Base-by-base conservation (phyloP, 805 yeast genomes). In the Wickerhamomyces alni region DNA sequence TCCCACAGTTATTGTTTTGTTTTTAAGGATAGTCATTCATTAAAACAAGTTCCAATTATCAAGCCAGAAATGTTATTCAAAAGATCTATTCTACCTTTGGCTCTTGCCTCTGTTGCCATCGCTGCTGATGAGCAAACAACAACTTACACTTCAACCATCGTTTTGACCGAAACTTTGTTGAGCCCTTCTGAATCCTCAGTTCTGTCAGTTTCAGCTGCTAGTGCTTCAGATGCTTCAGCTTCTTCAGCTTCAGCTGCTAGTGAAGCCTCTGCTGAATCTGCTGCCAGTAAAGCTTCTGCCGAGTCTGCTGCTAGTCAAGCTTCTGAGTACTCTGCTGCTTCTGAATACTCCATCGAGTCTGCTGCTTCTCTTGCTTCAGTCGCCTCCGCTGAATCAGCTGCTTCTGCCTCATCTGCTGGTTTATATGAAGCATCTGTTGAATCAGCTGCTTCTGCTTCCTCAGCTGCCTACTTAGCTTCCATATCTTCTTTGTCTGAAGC, bases 111-210 rank as follows among this genome's bases (percentile, higher is more conserved):
- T 6, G 39, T 52, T 32, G 51, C 66, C 13, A 24, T 24, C 33
- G 57, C 59, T 27, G 62, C 66, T 33, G 56, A 61, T 13, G 62
- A 64, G 28, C 57, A 55, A 17, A 55, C 65, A 5, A 57, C 61
- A 10, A 54, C 62, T 33, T 61, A 59, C 26, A 67, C 66, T 41
- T 69, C 73, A 30, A 60, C 69, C 34, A 60, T 63, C 35, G 57
- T 65, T 40, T 44, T 56, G 29, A 55, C 66, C 16, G 43, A 48
- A 38, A 62, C 67, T 36, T 37, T 53, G 30, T 44, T 53, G 36
- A 51, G 47, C 16, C 55, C 59, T 29, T 54, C 55, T 22, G 61
- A 52, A 36, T 54, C 58, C 17, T 41, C 49, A 11, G 50, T 43
- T 25, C 33, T 36, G 8, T 50, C 54, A 30, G 47, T 46, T 21